These are phyloP conservation scores for Pythium periplocum DNA, from an alignment of 352 stramenopile genomes.

Conservation along the genomic window DNA sequence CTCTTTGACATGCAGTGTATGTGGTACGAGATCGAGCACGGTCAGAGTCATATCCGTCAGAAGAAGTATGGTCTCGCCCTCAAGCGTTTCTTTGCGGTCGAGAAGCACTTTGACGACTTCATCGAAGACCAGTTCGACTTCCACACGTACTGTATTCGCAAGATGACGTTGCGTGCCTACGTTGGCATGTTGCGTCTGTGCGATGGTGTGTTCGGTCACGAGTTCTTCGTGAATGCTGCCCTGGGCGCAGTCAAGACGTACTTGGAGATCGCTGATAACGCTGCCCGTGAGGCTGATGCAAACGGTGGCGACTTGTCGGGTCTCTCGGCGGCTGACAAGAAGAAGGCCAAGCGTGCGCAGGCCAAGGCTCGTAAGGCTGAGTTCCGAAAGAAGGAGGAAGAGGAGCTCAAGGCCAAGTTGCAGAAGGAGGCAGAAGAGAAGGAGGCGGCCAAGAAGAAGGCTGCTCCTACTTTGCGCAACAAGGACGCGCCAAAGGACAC, in stretches of 20 bases:
- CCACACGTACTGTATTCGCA: slow-evolving; percentile 98
- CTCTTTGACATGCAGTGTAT: slow-evolving; percentile 99
- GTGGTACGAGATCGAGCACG: slow-evolving; percentile 97
- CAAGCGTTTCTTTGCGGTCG: slow-evolving; percentile 93
- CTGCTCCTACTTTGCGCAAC: slow-evolving; percentile 22
- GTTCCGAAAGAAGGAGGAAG: slow-evolving; percentile 84
- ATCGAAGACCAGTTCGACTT: slow-evolving; percentile 99
- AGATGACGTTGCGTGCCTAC: slow-evolving; percentile 96
- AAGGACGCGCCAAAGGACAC: slow-evolving; percentile 57
- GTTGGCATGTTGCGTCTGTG: slow-evolving; percentile 93
- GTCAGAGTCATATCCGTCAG: slow-evolving; percentile 51
- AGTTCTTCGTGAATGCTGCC: slow-evolving; percentile 86
- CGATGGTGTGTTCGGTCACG: slow-evolving; percentile 88
- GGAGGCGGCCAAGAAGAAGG: slow-evolving; percentile 65
- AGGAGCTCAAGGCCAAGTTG: slow-evolving; percentile 63
- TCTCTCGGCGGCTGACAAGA: slow-evolving; percentile 92
- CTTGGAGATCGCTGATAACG: slow-evolving; percentile 77
- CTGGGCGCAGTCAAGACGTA: slow-evolving; percentile 89
- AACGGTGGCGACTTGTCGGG: slow-evolving; percentile 66
- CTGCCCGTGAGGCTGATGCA: slow-evolving; percentile 26
- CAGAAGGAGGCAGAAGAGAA: slow-evolving; percentile 78
- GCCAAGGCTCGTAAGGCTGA: slow-evolving; percentile 86
- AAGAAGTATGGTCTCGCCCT: slow-evolving; percentile 81
- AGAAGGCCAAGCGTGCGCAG: slow-evolving; percentile 86
- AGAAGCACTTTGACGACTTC: slow-evolving; percentile 98